These are phyloP conservation scores for Leccinum broughii DNA, from an alignment of 768 basidiomycete species.

Conservation along the genomic window DNA sequence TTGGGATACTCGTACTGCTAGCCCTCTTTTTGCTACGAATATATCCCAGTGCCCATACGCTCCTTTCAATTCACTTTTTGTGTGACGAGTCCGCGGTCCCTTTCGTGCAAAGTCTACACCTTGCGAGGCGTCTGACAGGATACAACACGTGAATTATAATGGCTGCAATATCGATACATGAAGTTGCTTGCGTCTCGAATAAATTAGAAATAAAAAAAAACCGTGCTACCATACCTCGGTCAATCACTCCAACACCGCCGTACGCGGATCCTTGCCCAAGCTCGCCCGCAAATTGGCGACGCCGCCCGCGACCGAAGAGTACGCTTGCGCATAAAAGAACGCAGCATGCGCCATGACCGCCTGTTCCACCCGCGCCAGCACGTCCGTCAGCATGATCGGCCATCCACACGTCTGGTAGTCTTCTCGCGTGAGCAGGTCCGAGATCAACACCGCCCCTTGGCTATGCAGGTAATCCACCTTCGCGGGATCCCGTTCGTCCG, in stretches of 20 bases:
- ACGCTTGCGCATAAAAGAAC: constrained; percentile 44
- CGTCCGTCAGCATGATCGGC: constrained; percentile 44
- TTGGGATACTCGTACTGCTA: constrained; percentile 12
- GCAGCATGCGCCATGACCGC: constrained; percentile 35
- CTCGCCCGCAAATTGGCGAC: constrained; percentile 43
- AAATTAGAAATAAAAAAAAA: not conserved
- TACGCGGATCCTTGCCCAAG: constrained; percentile 41
- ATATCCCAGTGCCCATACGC: constrained; percentile 1
- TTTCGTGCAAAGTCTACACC: no score
- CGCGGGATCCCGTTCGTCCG: constrained; percentile 41
- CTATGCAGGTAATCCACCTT: constrained; percentile 34
- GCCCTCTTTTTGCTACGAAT: constrained; percentile 16
- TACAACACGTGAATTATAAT: not conserved
- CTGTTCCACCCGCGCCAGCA: constrained; percentile 45
- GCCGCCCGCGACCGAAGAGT: constrained; percentile 43
- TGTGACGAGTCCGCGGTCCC: not conserved
- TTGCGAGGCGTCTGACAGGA: no score
- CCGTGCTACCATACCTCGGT: not conserved
- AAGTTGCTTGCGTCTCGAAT: not conserved
- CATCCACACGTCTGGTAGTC: constrained; percentile 42
- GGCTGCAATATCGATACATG: not conserved
- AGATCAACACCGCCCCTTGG: constrained; percentile 41
- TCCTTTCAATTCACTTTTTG: not conserved
- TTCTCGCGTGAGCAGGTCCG: constrained; percentile 39
- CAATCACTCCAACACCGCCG: constrained; percentile 36